Conservation (phyloP, 169 alveolate species). For the Plasmodium ovale region DNA sequence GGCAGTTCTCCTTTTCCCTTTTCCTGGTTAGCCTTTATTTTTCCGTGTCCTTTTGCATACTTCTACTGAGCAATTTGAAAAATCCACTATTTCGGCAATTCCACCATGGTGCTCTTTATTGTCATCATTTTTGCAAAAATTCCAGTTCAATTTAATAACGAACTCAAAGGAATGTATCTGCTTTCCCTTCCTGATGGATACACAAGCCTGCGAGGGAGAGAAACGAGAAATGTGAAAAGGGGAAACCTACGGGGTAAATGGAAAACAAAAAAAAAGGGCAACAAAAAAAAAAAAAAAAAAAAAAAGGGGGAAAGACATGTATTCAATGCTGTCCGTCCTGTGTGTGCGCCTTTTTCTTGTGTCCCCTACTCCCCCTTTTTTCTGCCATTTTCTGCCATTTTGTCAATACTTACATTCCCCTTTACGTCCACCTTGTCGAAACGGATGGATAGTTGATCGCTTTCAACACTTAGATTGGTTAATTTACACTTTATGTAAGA, state of each 20-base stretch:
- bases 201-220: conserved; percentile 9
- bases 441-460: conserved; percentile 14
- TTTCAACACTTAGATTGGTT: conserved; percentile 39
- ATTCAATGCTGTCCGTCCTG: no score
- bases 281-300: not conserved
- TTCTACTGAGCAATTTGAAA: conserved; percentile 51
- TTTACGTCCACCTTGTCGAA: conserved; percentile 28
- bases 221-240: not conserved
- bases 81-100: conserved; percentile 34
- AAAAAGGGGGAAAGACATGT: not conserved
- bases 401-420: conserved; percentile 37
- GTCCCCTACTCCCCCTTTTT: not conserved
- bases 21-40: no score
- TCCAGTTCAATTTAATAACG: conserved; percentile 38
- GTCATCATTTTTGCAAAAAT: conserved; percentile 4
- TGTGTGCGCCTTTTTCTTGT: not conserved
- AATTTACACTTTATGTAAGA: conserved; percentile 45
- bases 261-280: not conserved
- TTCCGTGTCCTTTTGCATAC: no score
- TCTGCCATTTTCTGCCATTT: not conserved
- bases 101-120: conserved; percentile 30
- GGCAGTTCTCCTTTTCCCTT: not conserved
- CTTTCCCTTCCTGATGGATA: conserved; percentile 51
- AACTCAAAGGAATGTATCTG: conserved; percentile 55
- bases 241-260: not conserved